Conservation (phyloP, 495 filamentous ascomycete genomes). For the Terfezia claveryi region DNA sequence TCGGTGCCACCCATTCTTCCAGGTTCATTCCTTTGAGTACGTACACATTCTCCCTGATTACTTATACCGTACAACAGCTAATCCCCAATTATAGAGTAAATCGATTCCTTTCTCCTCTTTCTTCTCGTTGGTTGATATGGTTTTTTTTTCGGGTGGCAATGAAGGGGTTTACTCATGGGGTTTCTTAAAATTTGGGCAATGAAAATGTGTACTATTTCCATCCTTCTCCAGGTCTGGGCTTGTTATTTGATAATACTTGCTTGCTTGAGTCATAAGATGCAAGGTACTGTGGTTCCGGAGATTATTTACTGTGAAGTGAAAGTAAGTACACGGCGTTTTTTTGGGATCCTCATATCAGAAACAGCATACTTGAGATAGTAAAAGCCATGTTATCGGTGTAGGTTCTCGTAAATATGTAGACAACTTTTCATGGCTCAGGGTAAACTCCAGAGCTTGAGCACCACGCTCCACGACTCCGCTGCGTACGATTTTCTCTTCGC, state of each 20-base stretch:
- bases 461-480: too few species aligned
- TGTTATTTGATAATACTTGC: background rate
- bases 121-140: background rate
- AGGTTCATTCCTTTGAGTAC: constrained; percentile 94
- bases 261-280: background rate
- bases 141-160: background rate
- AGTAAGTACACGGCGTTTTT: too few species aligned
- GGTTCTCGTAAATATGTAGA: too few species aligned
- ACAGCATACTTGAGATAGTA: too few species aligned
- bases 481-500: too few species aligned
- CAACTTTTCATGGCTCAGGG: too few species aligned
- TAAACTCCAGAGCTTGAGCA: too few species aligned
- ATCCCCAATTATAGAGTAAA: background rate
- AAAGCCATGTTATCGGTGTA: too few species aligned
- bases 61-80: too few species aligned
- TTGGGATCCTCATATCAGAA: too few species aligned
- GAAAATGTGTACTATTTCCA: background rate
- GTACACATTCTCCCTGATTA: background rate
- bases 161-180: background rate
- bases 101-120: background rate
- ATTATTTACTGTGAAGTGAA: too few species aligned
- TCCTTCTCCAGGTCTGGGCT: background rate
- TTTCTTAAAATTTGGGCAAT: background rate
- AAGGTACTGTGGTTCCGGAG: too few species aligned
- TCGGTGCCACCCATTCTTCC: constrained; percentile 99